These are phyloP conservation scores for Jackrogersella minutella DNA, from an alignment of 495 filamentous ascomycete genomes.

Conservation along the genomic window DNA sequence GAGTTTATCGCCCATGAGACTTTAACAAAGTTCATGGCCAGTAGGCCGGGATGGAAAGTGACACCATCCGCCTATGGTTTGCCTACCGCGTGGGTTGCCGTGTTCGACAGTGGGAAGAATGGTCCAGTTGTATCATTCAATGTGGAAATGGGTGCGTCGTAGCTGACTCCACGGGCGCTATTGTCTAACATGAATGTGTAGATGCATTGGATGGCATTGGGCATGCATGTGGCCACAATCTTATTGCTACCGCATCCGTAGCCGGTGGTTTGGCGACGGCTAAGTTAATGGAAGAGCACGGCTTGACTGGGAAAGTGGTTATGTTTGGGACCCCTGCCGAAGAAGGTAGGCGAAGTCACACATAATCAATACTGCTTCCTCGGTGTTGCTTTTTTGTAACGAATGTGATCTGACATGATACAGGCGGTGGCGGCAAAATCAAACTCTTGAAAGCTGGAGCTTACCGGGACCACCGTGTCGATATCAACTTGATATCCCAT, in stretches of 20 bases:
- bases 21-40: slow-evolving; percentile 63
- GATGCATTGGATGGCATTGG: slow-evolving; percentile 68
- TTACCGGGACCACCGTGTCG: slow-evolving; percentile 64
- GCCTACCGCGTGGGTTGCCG: slow-evolving; percentile 65
- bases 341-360: slow-evolving; percentile 53
- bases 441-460: slow-evolving; percentile 69
- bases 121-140: slow-evolving; percentile 65
- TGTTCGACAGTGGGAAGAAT: slow-evolving; percentile 55
- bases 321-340: slow-evolving; percentile 77
- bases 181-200: slow-evolving; percentile 25
- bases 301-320: slow-evolving; percentile 63
- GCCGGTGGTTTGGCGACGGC: slow-evolving; percentile 67
- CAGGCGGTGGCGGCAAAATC: slow-evolving; percentile 71
- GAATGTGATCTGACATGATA: slow-evolving; percentile 6
- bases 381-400: slow-evolving; percentile 9
- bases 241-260: slow-evolving; percentile 70
- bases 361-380: neutral
- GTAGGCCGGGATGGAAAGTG: slow-evolving; percentile 61
- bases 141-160: slow-evolving; percentile 61
- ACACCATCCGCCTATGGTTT: slow-evolving; percentile 63
- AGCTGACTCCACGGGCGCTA: too few relatives aligned
- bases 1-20: slow-evolving; percentile 66
- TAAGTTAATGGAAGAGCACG: slow-evolving; percentile 53
- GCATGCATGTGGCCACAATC: slow-evolving; percentile 75
- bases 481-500: slow-evolving; percentile 71